Conservation (phyloP, 352 stramenopile species). For the Phytophthora aleatoria region DNA sequence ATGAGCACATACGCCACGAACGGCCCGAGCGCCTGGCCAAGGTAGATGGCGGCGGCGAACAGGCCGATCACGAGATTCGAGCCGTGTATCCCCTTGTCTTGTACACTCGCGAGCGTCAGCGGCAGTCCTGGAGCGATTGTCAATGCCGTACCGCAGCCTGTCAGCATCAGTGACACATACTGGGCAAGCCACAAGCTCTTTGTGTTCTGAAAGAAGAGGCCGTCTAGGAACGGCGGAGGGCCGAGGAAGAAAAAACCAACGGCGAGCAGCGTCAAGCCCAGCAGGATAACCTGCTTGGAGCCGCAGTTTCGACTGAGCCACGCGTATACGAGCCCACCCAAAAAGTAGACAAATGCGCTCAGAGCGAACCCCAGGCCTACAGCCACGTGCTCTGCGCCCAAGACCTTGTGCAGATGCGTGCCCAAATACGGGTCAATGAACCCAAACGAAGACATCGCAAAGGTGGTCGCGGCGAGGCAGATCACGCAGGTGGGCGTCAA, state of each 20-base stretch:
- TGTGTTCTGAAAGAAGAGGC: slow-evolving; percentile 39
- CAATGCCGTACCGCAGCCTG: slow-evolving; percentile 60
- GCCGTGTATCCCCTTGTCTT: slow-evolving; percentile 40
- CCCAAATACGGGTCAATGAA: slow-evolving; percentile 77
- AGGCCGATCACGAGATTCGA: slow-evolving; percentile 71
- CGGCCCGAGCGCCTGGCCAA: slow-evolving; percentile 65
- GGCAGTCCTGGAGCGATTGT: slow-evolving; percentile 64
- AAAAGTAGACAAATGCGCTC: slow-evolving; percentile 71
- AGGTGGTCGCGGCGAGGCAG: slow-evolving; percentile 53
- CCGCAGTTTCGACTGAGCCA: slow-evolving; percentile 65
- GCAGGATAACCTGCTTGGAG: slow-evolving; percentile 71
- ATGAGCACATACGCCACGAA: slow-evolving; percentile 59
- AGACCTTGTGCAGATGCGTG: slow-evolving; percentile 58
- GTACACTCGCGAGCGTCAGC: slow-evolving; percentile 60
- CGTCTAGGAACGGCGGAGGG: slow-evolving; percentile 55
- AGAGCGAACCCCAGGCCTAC: slow-evolving; percentile 71
- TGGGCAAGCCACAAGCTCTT: slow-evolving; percentile 55
- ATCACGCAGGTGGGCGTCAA: slow-evolving; percentile 60
- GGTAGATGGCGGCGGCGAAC: slow-evolving; percentile 71
- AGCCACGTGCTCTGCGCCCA: slow-evolving; percentile 62
- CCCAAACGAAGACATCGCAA: slow-evolving; percentile 73
- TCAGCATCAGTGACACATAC: slow-evolving; percentile 56
- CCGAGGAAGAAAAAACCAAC: slow-evolving; percentile 68
- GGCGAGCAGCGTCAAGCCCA: slow-evolving; percentile 50
- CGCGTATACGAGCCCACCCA: slow-evolving; percentile 56